Evolutionary conservation across 768 basidiomycete genomes (phyloP).

Genomic region (Xanthoconium stramineum): DNA sequence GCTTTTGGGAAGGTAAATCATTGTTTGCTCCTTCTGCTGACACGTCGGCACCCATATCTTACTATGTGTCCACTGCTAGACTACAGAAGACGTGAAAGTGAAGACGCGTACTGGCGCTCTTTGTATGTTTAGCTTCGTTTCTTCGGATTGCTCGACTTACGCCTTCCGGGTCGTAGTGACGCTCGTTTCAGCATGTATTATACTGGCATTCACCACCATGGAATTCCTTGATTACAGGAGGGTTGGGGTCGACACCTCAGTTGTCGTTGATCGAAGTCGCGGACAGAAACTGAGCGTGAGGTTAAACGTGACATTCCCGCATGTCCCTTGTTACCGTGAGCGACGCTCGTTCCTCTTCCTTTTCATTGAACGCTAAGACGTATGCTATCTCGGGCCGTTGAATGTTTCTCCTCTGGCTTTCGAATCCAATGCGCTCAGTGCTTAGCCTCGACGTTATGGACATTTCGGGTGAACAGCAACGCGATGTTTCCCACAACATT

Average conservation of each 20-base stretch:
- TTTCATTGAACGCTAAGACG: background rate
- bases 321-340: constrained; percentile 96
- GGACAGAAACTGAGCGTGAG: constrained; percentile 92
- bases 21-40: background rate
- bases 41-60: constrained; percentile 8
- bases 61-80: constrained; percentile 46
- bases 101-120: constrained; percentile 93
- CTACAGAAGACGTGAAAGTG: constrained; percentile 98
- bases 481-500: constrained; percentile 87
- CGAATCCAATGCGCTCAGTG: constrained; percentile 47
- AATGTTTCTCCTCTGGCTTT: background rate
- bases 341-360: constrained; percentile 10
- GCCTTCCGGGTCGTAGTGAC: constrained; percentile 59
- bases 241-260: constrained; percentile 83
- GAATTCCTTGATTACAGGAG: constrained; percentile 96
- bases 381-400: background rate
- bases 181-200: constrained; percentile 86
- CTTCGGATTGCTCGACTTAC: constrained; percentile 4
- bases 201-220: constrained; percentile 85
- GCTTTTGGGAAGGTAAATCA: constrained; percentile 93
- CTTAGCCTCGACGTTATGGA: constrained; percentile 97
- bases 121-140: constrained; percentile 47
- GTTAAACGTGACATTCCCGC: constrained; percentile 91
- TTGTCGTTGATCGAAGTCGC: constrained; percentile 91
- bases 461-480: constrained; percentile 93